Evolutionary conservation across 176 grass and related monocot genomes (phyloP).

Genomic region (Ampelocalamus luodianensis): DNA sequence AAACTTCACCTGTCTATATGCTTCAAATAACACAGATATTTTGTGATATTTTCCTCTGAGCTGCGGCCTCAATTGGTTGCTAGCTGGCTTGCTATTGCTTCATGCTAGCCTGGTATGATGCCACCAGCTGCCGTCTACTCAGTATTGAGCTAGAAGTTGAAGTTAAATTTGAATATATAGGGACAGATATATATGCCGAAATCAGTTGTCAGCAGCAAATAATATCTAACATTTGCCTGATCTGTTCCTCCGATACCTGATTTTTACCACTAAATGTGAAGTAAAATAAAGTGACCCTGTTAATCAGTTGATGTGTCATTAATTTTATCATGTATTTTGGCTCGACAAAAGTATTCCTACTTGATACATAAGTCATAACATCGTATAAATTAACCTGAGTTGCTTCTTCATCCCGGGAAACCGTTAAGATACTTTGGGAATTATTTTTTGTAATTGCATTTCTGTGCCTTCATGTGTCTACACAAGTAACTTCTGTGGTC

Average conservation of each 20-base stretch:
- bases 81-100: conserved; percentile 8
- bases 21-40: neutral
- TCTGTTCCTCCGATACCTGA: conserved; percentile 10
- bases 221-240: neutral
- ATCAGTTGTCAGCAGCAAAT: neutral
- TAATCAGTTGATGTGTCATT: neutral
- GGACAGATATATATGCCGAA: neutral
- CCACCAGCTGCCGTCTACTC: neutral
- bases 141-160: neutral
- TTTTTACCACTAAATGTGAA: conserved; percentile 11
- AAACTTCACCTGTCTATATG: conserved; percentile 14
- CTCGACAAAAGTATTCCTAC: neutral
- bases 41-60: neutral
- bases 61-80: conserved; percentile 3
- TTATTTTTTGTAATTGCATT: conserved; percentile 7
- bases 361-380: neutral
- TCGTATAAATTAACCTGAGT: neutral
- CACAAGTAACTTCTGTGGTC: neutral
- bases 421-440: neutral
- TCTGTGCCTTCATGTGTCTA: neutral
- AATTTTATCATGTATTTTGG: neutral
- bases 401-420: neutral
- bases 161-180: neutral
- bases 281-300: neutral
- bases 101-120: neutral